Base-by-base conservation (phyloP, 768 basidiomycete genomes). In the Paxillus rubicundulus region DNA sequence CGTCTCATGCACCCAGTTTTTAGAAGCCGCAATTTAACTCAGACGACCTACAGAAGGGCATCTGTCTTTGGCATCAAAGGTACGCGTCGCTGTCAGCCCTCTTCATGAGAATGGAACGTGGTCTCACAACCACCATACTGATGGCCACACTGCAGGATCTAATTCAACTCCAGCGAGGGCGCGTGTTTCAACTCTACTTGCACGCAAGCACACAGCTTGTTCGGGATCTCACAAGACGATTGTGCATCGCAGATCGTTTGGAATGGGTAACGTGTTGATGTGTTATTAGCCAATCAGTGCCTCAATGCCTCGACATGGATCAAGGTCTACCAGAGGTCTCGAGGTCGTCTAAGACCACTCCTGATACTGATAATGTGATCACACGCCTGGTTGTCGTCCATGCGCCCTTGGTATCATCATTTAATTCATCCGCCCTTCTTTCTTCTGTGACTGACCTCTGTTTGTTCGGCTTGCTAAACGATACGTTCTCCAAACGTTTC, bases 31-130 rank as follows among this genome's bases (percentile, higher is more conserved):
- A 58, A 63, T 57, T 66, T 54, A 54, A 65, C 54, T 39, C 54
- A 8, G 21, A 30, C 56, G 41, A 53, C 58, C 50, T 58, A 56
- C 54, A 53, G 64, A 65, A 66, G 53, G 48, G n/a, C 39, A 49
- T 48, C 46, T 54, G 42, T 54, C 45, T 49, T 60, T 61, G 49
- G 58, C 56, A 65, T 65, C 63, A 61, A 64, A 57, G 62, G 62
- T 56, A 54, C 52, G 24, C 56, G 51, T 62, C 56, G 47, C 47
- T 45, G 54, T 56, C 58, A 54, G 46, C 44, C 48, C 44, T 46
- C 60, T 62, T 59, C 58, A 67, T 58, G 60, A 55, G 56, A 66
- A 66, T 66, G 65, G 65, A 66, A 67, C 58, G 55, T 56, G 55
- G 61, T 47, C 56, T 49, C 40, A 36, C 50, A 47, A 40, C 55